Percentiles rank a stretch among this genome's conserved stretches.
Conservation (phyloP, 768 basidiomycete genomes). For the Rhizopogon salebrosus region DNA sequence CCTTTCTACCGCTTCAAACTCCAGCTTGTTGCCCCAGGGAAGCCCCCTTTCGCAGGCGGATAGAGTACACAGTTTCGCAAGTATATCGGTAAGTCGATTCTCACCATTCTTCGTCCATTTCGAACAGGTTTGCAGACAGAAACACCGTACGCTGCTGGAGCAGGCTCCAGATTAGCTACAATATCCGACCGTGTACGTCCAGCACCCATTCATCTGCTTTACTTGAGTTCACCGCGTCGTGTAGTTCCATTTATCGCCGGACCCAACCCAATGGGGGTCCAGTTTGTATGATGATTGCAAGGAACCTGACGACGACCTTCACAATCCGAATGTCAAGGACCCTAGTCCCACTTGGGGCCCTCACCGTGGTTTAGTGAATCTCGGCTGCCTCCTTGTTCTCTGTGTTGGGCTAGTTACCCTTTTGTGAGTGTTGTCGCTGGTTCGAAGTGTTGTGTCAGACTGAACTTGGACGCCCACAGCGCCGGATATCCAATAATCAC, state of each 20-base stretch:
- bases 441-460: background rate
- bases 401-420: slow-evolving; percentile 42
- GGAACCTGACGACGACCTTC: slow-evolving; percentile 70
- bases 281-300: slow-evolving; percentile 47
- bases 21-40: slow-evolving; percentile 9
- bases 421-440: slow-evolving; percentile 44
- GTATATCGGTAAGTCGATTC: slow-evolving; percentile 15
- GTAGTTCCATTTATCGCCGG: slow-evolving; percentile 61
- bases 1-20: slow-evolving; percentile 5
- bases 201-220: background rate
- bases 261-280: slow-evolving; percentile 64
- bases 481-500: slow-evolving; percentile 41
- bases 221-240: background rate
- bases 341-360: slow-evolving; percentile 13
- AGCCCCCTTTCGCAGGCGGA: slow-evolving; percentile 12
- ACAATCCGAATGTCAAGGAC: slow-evolving; percentile 50
- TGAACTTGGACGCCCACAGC: slow-evolving; percentile 13
- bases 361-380: slow-evolving; percentile 59
- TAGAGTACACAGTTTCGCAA: slow-evolving; percentile 22
- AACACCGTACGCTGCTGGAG: slow-evolving; percentile 37
- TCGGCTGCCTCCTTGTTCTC: slow-evolving; percentile 63
- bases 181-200: slow-evolving; percentile 41
- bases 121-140: slow-evolving; percentile 14
- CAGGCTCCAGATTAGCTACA: slow-evolving; percentile 29
- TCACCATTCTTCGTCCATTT: background rate